A percentile compares a stretch with the other conserved stretches of the same genome.
Conservation (phyloP, 768 basidiomycete species). For the Sporobolomyces phaffii region DNA sequence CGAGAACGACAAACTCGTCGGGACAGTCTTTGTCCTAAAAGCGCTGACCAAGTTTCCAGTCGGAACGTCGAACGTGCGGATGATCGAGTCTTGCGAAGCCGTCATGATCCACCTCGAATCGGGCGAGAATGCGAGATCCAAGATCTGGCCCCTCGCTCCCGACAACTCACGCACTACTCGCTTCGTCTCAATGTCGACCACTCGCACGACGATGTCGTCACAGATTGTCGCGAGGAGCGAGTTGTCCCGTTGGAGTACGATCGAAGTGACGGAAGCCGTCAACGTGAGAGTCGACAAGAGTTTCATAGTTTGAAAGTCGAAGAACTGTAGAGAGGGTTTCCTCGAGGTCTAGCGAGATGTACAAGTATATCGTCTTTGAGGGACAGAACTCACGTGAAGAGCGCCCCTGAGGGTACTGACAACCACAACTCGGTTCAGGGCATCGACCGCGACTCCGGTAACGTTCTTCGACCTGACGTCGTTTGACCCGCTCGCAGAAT, state of each 20-base stretch:
- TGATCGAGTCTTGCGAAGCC: slow-evolving; percentile 79
- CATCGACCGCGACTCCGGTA: slow-evolving; percentile 77
- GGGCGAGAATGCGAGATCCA: slow-evolving; percentile 90
- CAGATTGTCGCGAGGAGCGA: slow-evolving; percentile 74
- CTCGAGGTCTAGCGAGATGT: no score
- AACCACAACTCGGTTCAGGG: slow-evolving; percentile 71
- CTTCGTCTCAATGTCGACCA: slow-evolving; percentile 80
- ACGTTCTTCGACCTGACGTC: slow-evolving; percentile 55
- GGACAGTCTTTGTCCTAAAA: slow-evolving; percentile 77
- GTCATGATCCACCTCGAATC: slow-evolving; percentile 90
- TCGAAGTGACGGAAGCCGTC: slow-evolving; percentile 63
- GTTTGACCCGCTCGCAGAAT: slow-evolving; percentile 41
- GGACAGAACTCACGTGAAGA: slow-evolving; percentile 61
- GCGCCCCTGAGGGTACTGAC: slow-evolving; percentile 84
- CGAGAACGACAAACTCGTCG: slow-evolving; percentile 85
- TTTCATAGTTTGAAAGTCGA: slow-evolving; percentile 84
- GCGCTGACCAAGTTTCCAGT: slow-evolving; percentile 86
- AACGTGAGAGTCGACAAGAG: slow-evolving; percentile 63
- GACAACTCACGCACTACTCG: slow-evolving; percentile 80
- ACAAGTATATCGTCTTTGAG: no score
- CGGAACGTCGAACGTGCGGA: slow-evolving; percentile 92
- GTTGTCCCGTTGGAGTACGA: slow-evolving; percentile 74
- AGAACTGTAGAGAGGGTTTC: no score
- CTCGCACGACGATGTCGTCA: slow-evolving; percentile 75
- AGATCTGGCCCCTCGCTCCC: slow-evolving; percentile 73